These are phyloP conservation scores for Pugionium cornutum DNA, from an alignment of 345 rosid species.

Conservation along the genomic window DNA sequence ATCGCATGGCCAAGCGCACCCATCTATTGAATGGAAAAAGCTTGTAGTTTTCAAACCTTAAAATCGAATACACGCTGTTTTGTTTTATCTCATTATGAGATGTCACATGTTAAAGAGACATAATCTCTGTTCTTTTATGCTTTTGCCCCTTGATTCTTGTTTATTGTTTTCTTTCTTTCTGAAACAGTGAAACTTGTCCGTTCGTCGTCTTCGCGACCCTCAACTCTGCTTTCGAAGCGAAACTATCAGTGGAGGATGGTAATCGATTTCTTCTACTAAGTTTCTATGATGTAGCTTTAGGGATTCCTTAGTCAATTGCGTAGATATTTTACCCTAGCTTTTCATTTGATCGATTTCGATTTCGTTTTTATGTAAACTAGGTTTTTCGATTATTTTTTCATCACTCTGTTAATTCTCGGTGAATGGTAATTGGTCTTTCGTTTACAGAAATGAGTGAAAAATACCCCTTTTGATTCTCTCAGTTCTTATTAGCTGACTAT, in stretches of 20 bases:
- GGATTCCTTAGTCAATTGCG: slow-evolving; percentile 6
- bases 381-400: background rate
- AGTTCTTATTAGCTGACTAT: slow-evolving; percentile 21
- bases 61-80: slow-evolving; percentile 29
- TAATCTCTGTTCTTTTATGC: background rate
- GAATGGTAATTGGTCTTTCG: background rate
- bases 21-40: background rate
- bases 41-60: slow-evolving; percentile 16
- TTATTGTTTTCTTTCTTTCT: background rate
- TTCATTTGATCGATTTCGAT: slow-evolving; percentile 12
- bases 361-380: slow-evolving; percentile 22
- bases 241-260: slow-evolving; percentile 30
- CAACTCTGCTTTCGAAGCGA: slow-evolving; percentile 25
- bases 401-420: background rate
- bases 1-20: background rate
- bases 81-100: background rate
- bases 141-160: slow-evolving; percentile 12
- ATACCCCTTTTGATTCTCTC: background rate
- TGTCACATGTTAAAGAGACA: slow-evolving; percentile 12
- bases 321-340: background rate
- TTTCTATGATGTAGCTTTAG: background rate
- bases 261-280: slow-evolving; percentile 18
- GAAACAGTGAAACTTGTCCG: slow-evolving; percentile 3
- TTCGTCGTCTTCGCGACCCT: slow-evolving; percentile 1
- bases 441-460: background rate